Conservation (phyloP, 345 rosid species). For the Punica granatum region DNA sequence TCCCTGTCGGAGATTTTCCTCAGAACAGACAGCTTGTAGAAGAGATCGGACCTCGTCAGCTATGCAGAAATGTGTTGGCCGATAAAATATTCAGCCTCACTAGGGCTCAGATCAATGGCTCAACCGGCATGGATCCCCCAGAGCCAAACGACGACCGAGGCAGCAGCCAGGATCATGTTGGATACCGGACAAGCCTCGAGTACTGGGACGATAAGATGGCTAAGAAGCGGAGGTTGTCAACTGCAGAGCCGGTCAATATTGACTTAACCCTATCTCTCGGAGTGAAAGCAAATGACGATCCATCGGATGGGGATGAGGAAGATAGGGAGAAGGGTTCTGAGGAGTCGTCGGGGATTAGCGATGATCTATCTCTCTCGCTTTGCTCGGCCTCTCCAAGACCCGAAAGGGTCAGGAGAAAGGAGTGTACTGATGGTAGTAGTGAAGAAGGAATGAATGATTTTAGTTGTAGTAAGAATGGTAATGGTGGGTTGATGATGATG, state of each 20-base stretch:
- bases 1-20: slow-evolving; percentile 15
- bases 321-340: slow-evolving; percentile 12
- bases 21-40: not conserved
- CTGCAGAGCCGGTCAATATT: slow-evolving; percentile 11
- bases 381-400: slow-evolving; percentile 32
- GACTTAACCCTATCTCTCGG: slow-evolving; percentile 50
- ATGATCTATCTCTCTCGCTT: slow-evolving; percentile 50
- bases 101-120: not conserved
- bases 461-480: slow-evolving; percentile 9
- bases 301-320: slow-evolving; percentile 2
- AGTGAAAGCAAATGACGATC: slow-evolving; percentile 5
- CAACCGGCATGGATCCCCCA: not conserved
- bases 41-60: not conserved
- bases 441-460: slow-evolving; percentile 17
- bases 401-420: not conserved
- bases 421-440: too few relatives aligned
- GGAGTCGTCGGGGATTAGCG: slow-evolving; percentile 16
- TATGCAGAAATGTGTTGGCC: not conserved
- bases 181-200: too few relatives aligned
- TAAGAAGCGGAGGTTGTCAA: not conserved
- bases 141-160: not conserved
- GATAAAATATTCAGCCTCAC: not conserved
- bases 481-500: slow-evolving; percentile 15
- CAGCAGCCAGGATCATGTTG: too few relatives aligned
- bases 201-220: slow-evolving; percentile 8